Conservation (phyloP, 2,329 filamentous ascomycete genomes). For the Colletotrichum simmondsii region DNA sequence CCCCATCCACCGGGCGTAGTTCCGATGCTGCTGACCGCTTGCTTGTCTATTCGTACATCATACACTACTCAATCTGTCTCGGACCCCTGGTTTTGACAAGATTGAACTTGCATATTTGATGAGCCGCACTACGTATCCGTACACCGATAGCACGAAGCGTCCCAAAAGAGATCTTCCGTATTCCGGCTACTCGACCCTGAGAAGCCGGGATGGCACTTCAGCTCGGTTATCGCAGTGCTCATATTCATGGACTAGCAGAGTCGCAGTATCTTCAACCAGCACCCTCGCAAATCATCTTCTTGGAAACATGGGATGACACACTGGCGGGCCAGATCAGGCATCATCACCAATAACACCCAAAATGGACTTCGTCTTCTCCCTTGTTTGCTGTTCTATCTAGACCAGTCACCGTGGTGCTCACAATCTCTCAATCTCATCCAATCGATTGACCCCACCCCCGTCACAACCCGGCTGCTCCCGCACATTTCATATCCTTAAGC, state of each 20-base stretch:
- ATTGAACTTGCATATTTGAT: not conserved
- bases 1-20: conserved; percentile 3
- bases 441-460: not conserved
- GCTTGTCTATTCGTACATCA: not conserved
- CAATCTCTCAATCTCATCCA: not conserved
- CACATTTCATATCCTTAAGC: not conserved
- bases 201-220: conserved; percentile 1
- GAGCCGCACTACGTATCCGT: not conserved
- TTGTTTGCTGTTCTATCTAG: not conserved
- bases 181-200: conserved; percentile 26
- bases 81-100: conserved; percentile 4
- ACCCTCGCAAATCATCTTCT: conserved; percentile 2
- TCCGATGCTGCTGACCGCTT: conserved; percentile 4
- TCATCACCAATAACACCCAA: not conserved
- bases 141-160: not conserved
- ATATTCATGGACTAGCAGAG: not conserved
- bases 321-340: not conserved
- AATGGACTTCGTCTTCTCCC: not conserved
- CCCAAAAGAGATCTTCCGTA: not conserved
- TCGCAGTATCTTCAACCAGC: no score
- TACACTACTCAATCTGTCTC: not conserved
- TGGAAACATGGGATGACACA: not conserved
- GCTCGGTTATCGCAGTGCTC: conserved; percentile 1
- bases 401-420: not conserved
- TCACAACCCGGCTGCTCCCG: conserved; percentile 27